These are phyloP conservation scores for Scutellaria minor DNA, from an alignment of 257 asterid genomes.

Conservation along the genomic window DNA sequence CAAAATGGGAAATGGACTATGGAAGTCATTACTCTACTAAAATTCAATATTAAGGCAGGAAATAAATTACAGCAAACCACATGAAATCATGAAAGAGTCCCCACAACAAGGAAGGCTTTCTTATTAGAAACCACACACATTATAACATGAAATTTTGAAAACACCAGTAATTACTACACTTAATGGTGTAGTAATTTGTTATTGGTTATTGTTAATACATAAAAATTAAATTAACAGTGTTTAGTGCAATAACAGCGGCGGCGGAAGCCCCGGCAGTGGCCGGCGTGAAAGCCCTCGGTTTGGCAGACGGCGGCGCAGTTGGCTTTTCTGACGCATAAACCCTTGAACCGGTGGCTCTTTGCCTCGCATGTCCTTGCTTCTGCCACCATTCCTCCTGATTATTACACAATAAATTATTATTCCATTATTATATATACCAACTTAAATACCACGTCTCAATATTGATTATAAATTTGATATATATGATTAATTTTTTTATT, in stretches of 20 bases:
- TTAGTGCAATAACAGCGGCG: slow-evolving; percentile 74
- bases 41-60: not conserved
- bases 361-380: slow-evolving; percentile 76
- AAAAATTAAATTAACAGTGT: slow-evolving; percentile 42
- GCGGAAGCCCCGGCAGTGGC: slow-evolving; percentile 79
- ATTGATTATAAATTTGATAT: not conserved
- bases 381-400: slow-evolving; percentile 37
- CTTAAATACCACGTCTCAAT: too few relatives aligned
- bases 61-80: slow-evolving; percentile 7
- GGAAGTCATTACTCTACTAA: not conserved
- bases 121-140: slow-evolving; percentile 1
- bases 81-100: slow-evolving; percentile 6
- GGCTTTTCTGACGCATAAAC: slow-evolving; percentile 47
- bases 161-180: slow-evolving; percentile 15
- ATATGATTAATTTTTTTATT: too few relatives aligned
- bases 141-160: not conserved
- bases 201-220: not conserved
- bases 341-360: slow-evolving; percentile 62
- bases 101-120: slow-evolving; percentile 13
- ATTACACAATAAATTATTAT: not conserved
- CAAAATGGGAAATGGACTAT: too few relatives aligned
- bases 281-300: slow-evolving; percentile 71
- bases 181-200: not conserved
- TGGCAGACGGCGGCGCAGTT: slow-evolving; percentile 67
- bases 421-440: too few relatives aligned